Evolutionary conservation across 352 stramenopile species (phyloP).

Genomic region (Phytophthora palmivora): DNA sequence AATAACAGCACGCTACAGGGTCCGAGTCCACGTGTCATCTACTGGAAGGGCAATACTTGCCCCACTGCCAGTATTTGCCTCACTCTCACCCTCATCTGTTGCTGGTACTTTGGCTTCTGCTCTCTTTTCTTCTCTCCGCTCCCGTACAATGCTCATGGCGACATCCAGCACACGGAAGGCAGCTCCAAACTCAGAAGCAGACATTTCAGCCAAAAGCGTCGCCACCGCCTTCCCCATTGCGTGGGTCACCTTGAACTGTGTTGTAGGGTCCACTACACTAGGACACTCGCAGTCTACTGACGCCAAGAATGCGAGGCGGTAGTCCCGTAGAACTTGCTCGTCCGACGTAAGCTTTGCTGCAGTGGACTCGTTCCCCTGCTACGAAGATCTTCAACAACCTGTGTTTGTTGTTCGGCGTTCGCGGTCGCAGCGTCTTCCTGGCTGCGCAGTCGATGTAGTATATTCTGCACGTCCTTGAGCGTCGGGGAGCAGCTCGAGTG

Average conservation of each 20-base stretch:
- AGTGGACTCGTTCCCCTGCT: neutral
- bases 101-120: neutral
- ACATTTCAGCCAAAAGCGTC: slow-evolving; percentile 29
- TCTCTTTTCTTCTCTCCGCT: slow-evolving; percentile 20
- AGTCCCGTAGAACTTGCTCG: slow-evolving; percentile 27
- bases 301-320: slow-evolving; percentile 8
- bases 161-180: slow-evolving; percentile 44
- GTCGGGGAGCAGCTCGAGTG: slow-evolving; percentile 42
- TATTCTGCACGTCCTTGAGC: slow-evolving; percentile 49
- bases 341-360: slow-evolving; percentile 5
- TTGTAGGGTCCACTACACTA: slow-evolving; percentile 25
- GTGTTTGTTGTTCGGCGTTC: slow-evolving; percentile 1
- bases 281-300: neutral
- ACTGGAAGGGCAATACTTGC: neutral
- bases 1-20: slow-evolving; percentile 6
- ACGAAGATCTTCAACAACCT: neutral
- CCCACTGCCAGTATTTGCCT: slow-evolving; percentile 1
- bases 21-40: slow-evolving; percentile 17
- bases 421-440: slow-evolving; percentile 17
- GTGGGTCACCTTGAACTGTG: slow-evolving; percentile 37
- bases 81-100: slow-evolving; percentile 15
- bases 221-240: slow-evolving; percentile 36
- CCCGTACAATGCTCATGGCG: slow-evolving; percentile 30
- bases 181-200: slow-evolving; percentile 29
- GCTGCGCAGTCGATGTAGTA: slow-evolving; percentile 32